Evolutionary conservation across 2,329 filamentous ascomycete species (phyloP).

Genomic region (Teratosphaeria destructans): DNA sequence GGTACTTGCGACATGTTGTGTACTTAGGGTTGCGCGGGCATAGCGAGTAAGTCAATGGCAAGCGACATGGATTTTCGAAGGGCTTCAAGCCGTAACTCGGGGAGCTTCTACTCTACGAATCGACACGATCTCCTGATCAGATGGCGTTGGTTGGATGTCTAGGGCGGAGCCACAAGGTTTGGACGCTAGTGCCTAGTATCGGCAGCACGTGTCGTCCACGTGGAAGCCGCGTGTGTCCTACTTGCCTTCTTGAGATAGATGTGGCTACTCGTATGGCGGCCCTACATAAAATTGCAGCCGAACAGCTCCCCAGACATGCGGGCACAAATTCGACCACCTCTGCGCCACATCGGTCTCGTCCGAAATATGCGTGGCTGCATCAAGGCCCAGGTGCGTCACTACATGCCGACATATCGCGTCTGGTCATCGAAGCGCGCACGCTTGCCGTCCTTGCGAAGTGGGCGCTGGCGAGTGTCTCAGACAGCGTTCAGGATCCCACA

Average conservation of each 20-base stretch:
- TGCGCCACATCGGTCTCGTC: no score
- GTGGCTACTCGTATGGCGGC: no score
- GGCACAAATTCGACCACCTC: no score
- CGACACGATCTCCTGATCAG: neutral
- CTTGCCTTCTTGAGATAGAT: neutral
- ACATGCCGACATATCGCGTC: no score
- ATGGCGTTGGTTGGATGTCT: neutral
- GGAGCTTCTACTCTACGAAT: neutral
- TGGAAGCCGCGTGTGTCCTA: neutral
- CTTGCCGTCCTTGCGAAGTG: no score
- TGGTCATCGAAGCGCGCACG: no score
- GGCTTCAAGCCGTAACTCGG: neutral
- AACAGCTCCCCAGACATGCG: no score
- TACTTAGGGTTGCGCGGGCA: constrained; percentile 5
- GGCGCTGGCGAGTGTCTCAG: no score
- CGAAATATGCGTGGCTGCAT: no score
- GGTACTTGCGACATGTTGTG: neutral
- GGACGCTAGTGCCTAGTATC: neutral
- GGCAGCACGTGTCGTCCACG: neutral
- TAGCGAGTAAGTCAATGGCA: constrained; percentile 4
- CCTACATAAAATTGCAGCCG: no score
- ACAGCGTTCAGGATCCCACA: no score
- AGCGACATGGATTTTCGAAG: neutral
- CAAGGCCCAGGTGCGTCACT: no score
- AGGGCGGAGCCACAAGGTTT: neutral